These are phyloP conservation scores for Neurospora sp. DNA, from an alignment of 495 filamentous ascomycete genomes.

Conservation along the genomic window DNA sequence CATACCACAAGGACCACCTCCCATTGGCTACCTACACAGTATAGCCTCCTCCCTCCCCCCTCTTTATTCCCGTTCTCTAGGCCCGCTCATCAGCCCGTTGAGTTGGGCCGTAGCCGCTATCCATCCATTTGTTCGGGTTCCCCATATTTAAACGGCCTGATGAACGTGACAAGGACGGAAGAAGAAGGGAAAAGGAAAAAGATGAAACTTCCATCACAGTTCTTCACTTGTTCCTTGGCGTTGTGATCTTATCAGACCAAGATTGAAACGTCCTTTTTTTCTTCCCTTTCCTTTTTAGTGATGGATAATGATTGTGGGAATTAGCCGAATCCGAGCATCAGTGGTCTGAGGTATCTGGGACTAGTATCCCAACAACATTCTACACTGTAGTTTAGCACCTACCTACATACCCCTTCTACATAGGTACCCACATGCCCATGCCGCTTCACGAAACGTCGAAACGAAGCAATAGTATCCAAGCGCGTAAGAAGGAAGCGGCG, in stretches of 20 bases:
- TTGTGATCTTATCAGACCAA: not conserved
- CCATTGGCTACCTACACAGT: not conserved
- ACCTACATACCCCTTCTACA: not conserved
- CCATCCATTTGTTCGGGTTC: not conserved
- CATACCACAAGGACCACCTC: not conserved
- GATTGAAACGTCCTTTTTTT: not conserved
- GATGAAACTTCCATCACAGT: not conserved
- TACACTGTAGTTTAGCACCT: not conserved
- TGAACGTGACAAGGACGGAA: not conserved
- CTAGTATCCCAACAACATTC: not conserved
- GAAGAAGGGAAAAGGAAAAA: not conserved
- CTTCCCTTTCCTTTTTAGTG: not conserved
- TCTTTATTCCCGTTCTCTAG: not conserved
- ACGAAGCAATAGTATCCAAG: not conserved
- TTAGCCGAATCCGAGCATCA: not conserved
- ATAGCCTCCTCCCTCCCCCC: not conserved
- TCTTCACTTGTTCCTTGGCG: not conserved
- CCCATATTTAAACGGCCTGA: not conserved
- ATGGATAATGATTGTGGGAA: not conserved
- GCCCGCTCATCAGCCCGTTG: not conserved
- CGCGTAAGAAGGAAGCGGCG: not conserved
- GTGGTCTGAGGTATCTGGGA: not conserved
- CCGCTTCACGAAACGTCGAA: not conserved
- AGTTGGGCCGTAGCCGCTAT: not conserved
- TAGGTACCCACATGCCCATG: not conserved